Evolutionary conservation across 2,329 filamentous ascomycete genomes (phyloP), one percentile per base, ranked within the genome.

Genomic region (Fusarium sp.): DNA sequence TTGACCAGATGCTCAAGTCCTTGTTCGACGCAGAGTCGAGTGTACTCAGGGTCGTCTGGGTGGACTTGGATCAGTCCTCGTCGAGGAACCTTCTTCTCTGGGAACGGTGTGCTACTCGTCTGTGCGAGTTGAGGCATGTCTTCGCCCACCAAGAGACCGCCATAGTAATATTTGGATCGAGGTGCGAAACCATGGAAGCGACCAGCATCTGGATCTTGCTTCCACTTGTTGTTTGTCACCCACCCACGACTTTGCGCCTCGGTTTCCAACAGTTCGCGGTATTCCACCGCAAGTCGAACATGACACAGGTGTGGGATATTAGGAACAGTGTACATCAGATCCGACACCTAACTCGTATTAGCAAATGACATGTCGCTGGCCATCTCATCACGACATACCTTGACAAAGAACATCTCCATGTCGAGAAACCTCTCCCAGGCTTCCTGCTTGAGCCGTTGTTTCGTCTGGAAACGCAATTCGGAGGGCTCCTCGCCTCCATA

Each of bases 341-440:
- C 91, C 33, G 89, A 90, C 62, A 89, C 84, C 89, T 91, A 29
- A 72, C 5, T 35, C 5, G 24, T 53, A 58, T 79, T 67, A 75
- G 67, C 33, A 38, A 22, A 12, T 49, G n/a, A 35, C 64, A 24
- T 11, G 24, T n/a, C 60, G 6, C 14, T 38, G 12, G 17, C 62
- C 10, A 7, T 36, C 17, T 29, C 42, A 33, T 36, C 31, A 12
- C 51, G 22, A 69, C 84, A 70, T 81, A 92, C 89, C 85, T 91
- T 92, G 71, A 92, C 87, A 75, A 92, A 92, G 79, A 92, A 92
- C 85, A 92, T 86, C 73, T 92, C 88, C 77, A 88, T 87, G 20
- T 85, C 85, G 68, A 85, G 80, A 79, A 92, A 91, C 74, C 84
- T 85, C 64, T 87, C 84, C 81, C 85, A 85, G 16, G 88, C 87